Percentiles rank a stretch among this genome's conserved stretches.
These are phyloP conservation scores for Orbilia ellipsospora DNA, from an alignment of 2,329 filamentous ascomycete genomes.

Conservation along the genomic window DNA sequence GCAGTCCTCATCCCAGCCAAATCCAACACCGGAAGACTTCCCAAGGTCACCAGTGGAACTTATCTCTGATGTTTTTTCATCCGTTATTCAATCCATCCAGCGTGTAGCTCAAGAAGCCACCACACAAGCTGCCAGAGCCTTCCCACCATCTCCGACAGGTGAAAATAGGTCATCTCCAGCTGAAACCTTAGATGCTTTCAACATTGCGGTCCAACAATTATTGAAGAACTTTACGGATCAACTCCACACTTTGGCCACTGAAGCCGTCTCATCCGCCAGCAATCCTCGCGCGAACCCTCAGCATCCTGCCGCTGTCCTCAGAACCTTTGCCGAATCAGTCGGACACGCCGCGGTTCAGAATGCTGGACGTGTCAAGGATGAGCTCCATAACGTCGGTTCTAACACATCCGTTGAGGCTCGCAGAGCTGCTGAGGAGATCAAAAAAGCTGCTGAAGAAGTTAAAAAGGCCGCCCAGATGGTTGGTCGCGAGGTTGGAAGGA, in stretches of 20 bases:
- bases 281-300: conserved; percentile 43
- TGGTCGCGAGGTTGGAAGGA: conserved; percentile 37
- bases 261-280: conserved; percentile 38
- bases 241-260: conserved; percentile 38
- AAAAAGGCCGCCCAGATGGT: conserved; percentile 49
- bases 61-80: conserved; percentile 43
- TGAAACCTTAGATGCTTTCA: conserved; percentile 47
- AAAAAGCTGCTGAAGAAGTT: conserved; percentile 45
- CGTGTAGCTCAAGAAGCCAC: conserved; percentile 47
- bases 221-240: conserved; percentile 52
- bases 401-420: conserved; percentile 39
- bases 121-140: conserved; percentile 47
- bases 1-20: not conserved
- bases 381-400: conserved; percentile 30
- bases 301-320: conserved; percentile 46
- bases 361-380: conserved; percentile 45
- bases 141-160: conserved; percentile 25
- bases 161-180: conserved; percentile 37
- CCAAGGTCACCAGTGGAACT: conserved; percentile 45
- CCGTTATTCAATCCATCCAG: conserved; percentile 50
- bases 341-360: conserved; percentile 58
- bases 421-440: conserved; percentile 46
- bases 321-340: conserved; percentile 57
- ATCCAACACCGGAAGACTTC: conserved; percentile 24
- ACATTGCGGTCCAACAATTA: conserved; percentile 50